These are phyloP conservation scores for Aquilaria agallochum DNA, from an alignment of 441 rosid genomes.

Conservation along the genomic window DNA sequence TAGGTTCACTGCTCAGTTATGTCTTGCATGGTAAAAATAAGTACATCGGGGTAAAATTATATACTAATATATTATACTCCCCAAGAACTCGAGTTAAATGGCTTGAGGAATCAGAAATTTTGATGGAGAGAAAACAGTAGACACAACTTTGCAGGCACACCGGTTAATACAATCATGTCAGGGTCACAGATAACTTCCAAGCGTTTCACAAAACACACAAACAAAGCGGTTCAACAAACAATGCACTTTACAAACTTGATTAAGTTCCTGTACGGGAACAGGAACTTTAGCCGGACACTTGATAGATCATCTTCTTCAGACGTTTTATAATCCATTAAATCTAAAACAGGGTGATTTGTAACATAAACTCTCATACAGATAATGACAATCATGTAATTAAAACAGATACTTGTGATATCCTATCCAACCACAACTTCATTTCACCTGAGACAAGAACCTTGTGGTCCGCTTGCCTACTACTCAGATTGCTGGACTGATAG, in stretches of 20 bases:
- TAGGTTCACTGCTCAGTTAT: background rate
- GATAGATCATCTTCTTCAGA: slow-evolving; percentile 13
- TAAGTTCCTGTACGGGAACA: slow-evolving; percentile 17
- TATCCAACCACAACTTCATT: slow-evolving; percentile 22
- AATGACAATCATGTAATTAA: background rate
- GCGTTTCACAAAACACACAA: slow-evolving; percentile 22
- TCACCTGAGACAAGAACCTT: slow-evolving; percentile 5
- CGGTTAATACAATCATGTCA: slow-evolving; percentile 13
- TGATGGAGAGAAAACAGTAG: background rate
- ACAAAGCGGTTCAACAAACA: slow-evolving; percentile 16
- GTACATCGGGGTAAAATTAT: background rate
- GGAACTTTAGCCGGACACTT: slow-evolving; percentile 21
- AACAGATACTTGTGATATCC: slow-evolving; percentile 25
- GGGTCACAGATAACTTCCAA: slow-evolving; percentile 15
- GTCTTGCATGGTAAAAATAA: background rate
- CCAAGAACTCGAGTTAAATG: too few species aligned
- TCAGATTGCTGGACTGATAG: slow-evolving; percentile 25
- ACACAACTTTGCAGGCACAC: background rate
- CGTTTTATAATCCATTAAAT: slow-evolving; percentile 17
- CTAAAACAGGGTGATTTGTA: slow-evolving; percentile 18
- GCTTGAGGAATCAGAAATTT: background rate
- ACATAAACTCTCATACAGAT: slow-evolving; percentile 12
- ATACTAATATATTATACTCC: background rate
- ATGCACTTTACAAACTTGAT: slow-evolving; percentile 40
- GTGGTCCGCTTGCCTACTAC: slow-evolving; percentile 12